Percentiles rank a stretch among this genome's conserved stretches.
phyloP scores from a whole-genome alignment of 345 rosid species.

The Murraya paniculata region DNA sequence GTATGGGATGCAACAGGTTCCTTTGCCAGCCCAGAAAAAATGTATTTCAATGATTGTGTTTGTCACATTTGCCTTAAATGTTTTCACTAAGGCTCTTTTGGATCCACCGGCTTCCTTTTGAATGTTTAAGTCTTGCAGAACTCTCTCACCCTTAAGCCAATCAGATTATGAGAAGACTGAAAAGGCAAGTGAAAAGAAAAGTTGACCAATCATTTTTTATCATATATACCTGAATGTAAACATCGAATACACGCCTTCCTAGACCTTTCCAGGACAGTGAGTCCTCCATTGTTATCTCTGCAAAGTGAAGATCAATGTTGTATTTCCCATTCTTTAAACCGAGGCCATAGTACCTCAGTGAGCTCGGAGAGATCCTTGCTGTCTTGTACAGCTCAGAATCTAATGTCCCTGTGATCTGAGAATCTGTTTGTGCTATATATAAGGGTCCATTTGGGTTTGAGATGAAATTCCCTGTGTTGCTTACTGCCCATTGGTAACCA shows the following conservation, averaged over 20 bases:
- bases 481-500: constrained; percentile 42
- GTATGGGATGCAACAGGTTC: constrained; percentile 62
- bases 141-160: constrained; percentile 39
- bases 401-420: constrained; percentile 45
- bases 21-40: constrained; percentile 63
- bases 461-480: constrained; percentile 44
- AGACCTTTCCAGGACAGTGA: constrained; percentile 49
- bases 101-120: constrained; percentile 53
- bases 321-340: constrained; percentile 47
- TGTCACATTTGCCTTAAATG: constrained; percentile 44
- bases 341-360: constrained; percentile 52
- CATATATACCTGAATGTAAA: constrained; percentile 45
- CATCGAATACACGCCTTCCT: constrained; percentile 49
- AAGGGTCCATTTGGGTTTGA: constrained; percentile 39
- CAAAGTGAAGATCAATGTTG: constrained; percentile 48
- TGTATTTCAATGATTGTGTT: constrained; percentile 49
- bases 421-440: constrained; percentile 34
- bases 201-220: neutral
- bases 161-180: neutral
- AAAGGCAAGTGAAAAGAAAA: neutral
- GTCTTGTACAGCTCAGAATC: constrained; percentile 55
- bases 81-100: constrained; percentile 37
- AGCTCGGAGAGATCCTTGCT: constrained; percentile 49
- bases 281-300: constrained; percentile 52
- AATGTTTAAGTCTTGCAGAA: constrained; percentile 45